Evolutionary conservation across 495 filamentous ascomycete genomes (phyloP).

Genomic region (Choiromyces venosus): DNA sequence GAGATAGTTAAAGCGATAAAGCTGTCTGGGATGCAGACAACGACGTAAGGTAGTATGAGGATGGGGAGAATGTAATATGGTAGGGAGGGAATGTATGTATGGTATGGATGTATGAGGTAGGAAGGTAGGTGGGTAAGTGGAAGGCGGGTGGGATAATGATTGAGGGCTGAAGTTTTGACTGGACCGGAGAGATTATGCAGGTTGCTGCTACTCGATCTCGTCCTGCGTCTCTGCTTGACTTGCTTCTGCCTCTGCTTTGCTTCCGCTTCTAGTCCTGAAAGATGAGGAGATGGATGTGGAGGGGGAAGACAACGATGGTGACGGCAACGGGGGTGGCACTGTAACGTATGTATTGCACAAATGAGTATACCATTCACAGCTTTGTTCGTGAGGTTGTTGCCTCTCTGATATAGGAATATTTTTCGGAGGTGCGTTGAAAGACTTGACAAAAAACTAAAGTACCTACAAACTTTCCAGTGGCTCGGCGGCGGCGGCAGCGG

Average conservation of each 20-base stretch:
- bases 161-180: conserved; percentile 39
- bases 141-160: conserved; percentile 17
- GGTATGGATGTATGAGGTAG: conserved; percentile 18
- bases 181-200: conserved; percentile 40
- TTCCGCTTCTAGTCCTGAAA: conserved; percentile 14
- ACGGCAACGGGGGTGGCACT: not conserved
- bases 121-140: conserved; percentile 2
- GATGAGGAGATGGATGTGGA: conserved; percentile 3
- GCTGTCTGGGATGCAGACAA: not conserved
- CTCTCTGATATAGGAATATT: not conserved
- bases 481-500: not conserved
- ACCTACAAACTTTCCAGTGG: not conserved
- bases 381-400: not conserved
- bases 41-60: not conserved
- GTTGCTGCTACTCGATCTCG: conserved; percentile 36
- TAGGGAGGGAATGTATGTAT: conserved; percentile 16
- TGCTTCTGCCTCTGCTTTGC: conserved; percentile 37
- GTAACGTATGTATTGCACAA: not conserved
- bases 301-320: not conserved
- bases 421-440: not conserved
- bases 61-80: not conserved
- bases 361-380: conserved; percentile 1
- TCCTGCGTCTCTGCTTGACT: conserved; percentile 29
- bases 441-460: conserved; percentile 1
- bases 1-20: conserved; percentile 1